Conservation (phyloP, 371 early-diverging fungal genomes). For the Rhizopus stolonifer region DNA sequence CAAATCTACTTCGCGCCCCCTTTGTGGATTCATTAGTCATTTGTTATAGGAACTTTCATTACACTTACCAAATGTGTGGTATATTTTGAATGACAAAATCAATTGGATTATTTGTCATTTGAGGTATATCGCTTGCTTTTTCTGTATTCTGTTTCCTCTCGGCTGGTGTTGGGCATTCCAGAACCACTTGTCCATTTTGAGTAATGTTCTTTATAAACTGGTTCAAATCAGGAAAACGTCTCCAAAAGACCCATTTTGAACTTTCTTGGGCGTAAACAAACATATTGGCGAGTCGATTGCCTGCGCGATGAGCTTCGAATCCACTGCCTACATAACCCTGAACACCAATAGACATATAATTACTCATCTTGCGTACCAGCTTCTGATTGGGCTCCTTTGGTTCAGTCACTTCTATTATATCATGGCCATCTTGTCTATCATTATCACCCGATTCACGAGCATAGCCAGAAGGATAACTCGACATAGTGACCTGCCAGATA, state of each 20-base stretch:
- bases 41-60: too few relatives aligned
- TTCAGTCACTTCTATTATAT: constrained; percentile 20
- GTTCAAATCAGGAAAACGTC: constrained; percentile 56
- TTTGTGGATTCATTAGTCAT: too few relatives aligned
- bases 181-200: constrained; percentile 16
- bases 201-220: constrained; percentile 45
- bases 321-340: constrained; percentile 66
- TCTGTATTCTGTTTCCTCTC: background rate
- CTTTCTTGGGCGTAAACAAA: constrained; percentile 54
- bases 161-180: constrained; percentile 13
- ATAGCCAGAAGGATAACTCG: constrained; percentile 49
- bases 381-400: constrained; percentile 9
- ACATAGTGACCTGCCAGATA: constrained; percentile 57
- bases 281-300: constrained; percentile 51
- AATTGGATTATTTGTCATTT: constrained; percentile 32
- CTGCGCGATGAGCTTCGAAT: constrained; percentile 60
- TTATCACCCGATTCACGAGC: constrained; percentile 40
- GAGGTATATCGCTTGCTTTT: constrained; percentile 3
- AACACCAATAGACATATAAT: constrained; percentile 62
- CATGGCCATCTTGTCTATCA: constrained; percentile 29
- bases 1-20: constrained; percentile 44
- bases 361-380: constrained; percentile 51
- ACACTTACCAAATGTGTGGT: constrained; percentile 41
- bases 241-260: constrained; percentile 58
- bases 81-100: constrained; percentile 49